A percentile compares a stretch with the other conserved stretches of the same genome.
These are phyloP conservation scores for Drechslerella dactyloides DNA, from an alignment of 2,329 filamentous ascomycete genomes.

Conservation along the genomic window DNA sequence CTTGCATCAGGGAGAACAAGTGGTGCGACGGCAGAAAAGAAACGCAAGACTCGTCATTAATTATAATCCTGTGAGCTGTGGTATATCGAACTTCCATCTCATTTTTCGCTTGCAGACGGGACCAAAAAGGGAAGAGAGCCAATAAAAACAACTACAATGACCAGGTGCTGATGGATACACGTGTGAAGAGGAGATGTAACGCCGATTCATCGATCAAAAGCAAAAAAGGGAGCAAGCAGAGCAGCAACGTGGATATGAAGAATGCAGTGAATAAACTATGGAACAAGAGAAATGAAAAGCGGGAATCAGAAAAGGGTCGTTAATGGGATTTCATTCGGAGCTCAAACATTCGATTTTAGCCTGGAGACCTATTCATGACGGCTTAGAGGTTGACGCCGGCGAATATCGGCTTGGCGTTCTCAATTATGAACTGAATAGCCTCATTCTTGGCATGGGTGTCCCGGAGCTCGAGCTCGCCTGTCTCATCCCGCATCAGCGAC, in stretches of 20 bases:
- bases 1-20: background rate
- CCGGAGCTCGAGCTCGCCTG: constrained; percentile 90
- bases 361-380: background rate
- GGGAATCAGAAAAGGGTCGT: constrained; percentile 1
- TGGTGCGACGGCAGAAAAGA: background rate
- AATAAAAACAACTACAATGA: constrained; percentile 1
- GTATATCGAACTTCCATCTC: constrained; percentile 3
- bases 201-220: constrained; percentile 5
- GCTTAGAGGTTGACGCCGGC: constrained; percentile 57
- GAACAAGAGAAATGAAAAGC: constrained; percentile 1
- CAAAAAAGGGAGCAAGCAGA: constrained; percentile 5
- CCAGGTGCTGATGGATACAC: no score
- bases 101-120: constrained; percentile 15
- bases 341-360: no score
- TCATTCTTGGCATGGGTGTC: constrained; percentile 94
- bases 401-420: constrained; percentile 85
- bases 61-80: constrained; percentile 2
- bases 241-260: constrained; percentile 5
- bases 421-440: constrained; percentile 89
- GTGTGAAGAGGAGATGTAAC: constrained; percentile 1
- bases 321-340: no score
- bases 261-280: constrained; percentile 3
- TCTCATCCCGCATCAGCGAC: constrained; percentile 91
- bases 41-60: background rate
- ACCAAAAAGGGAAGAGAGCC: background rate